Evolutionary conservation across 805 yeast genomes (phyloP).

Genomic region (Yamadazyma paraphyllophila): DNA sequence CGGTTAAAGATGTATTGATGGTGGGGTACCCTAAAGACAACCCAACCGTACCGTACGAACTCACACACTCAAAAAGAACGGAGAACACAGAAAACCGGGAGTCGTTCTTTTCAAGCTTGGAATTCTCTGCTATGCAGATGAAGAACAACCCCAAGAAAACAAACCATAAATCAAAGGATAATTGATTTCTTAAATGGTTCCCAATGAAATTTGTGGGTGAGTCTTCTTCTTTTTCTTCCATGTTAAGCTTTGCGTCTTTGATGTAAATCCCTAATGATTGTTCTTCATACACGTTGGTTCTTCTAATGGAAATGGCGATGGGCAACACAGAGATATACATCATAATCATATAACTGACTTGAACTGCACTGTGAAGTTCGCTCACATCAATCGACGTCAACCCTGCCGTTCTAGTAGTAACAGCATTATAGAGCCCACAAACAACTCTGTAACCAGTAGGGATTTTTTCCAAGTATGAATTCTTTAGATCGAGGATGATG

Average conservation of each 20-base stretch:
- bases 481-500: constrained; percentile 69
- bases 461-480: constrained; percentile 49
- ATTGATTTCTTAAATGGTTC: constrained; percentile 84
- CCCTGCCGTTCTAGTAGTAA: constrained; percentile 94
- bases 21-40: constrained; percentile 80
- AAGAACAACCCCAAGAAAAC: constrained; percentile 81
- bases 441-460: constrained; percentile 68
- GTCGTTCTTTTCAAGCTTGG: constrained; percentile 45
- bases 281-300: constrained; percentile 97
- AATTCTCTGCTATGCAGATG: constrained; percentile 83
- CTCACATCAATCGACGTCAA: constrained; percentile 71
- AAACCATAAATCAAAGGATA: constrained; percentile 94
- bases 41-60: constrained; percentile 98
- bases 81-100: constrained; percentile 63
- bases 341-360: constrained; percentile 91
- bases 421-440: constrained; percentile 86
- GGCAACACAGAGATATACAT: constrained; percentile 98
- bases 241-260: constrained; percentile 28
- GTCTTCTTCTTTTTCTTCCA: constrained; percentile 33
- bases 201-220: constrained; percentile 67
- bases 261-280: constrained; percentile 90
- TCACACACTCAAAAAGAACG: constrained; percentile 80
- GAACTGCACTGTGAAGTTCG: constrained; percentile 81
- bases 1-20: constrained; percentile 66
- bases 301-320: constrained; percentile 89